phyloP scores from a whole-genome alignment of 1,284 basidiomycete genomes.

The Grifola frondosa region DNA sequence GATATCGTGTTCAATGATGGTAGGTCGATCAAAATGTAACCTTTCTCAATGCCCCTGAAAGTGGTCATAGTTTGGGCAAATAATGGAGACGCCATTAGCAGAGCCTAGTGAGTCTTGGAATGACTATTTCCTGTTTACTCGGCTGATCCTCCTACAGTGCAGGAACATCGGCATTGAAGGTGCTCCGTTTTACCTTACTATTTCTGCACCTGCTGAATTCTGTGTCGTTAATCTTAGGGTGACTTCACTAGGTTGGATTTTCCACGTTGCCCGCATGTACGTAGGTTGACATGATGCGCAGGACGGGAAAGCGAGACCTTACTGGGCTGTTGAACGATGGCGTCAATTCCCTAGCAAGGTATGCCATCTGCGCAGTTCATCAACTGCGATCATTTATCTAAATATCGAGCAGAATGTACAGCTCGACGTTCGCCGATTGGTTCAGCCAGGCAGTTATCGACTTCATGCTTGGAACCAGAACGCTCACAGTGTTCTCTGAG shows the following conservation, averaged over 20 bases:
- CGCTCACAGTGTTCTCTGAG: conserved; percentile 84
- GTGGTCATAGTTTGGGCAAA: conserved; percentile 83
- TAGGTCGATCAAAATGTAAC: conserved; percentile 45
- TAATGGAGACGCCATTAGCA: conserved; percentile 87
- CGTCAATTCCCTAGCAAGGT: conserved; percentile 86
- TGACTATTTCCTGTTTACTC: conserved; percentile 1
- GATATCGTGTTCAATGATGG: conserved; percentile 88
- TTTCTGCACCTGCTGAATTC: conserved; percentile 4
- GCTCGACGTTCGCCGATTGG: conserved; percentile 90
- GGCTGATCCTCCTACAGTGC: conserved; percentile 46
- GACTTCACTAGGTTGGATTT: conserved; percentile 79
- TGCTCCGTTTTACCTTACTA: conserved; percentile 27
- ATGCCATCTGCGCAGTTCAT: conserved; percentile 5
- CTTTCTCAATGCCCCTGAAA: conserved; percentile 1
- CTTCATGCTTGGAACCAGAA: conserved; percentile 87
- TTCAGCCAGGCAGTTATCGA: conserved; percentile 95
- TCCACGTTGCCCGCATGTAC: conserved; percentile 3
- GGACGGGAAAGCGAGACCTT: conserved; percentile 92
- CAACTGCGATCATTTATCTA: not conserved
- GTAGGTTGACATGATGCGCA: conserved; percentile 27
- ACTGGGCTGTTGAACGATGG: conserved; percentile 91
- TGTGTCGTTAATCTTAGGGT: no score
- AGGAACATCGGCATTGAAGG: conserved; percentile 91
- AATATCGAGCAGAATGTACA: conserved; percentile 61
- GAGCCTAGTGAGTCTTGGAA: conserved; percentile 69